Percentiles rank a stretch among this genome's conserved stretches.
These are phyloP conservation scores for Tulasnella sp. DNA, from an alignment of 768 basidiomycete genomes.

Conservation along the genomic window DNA sequence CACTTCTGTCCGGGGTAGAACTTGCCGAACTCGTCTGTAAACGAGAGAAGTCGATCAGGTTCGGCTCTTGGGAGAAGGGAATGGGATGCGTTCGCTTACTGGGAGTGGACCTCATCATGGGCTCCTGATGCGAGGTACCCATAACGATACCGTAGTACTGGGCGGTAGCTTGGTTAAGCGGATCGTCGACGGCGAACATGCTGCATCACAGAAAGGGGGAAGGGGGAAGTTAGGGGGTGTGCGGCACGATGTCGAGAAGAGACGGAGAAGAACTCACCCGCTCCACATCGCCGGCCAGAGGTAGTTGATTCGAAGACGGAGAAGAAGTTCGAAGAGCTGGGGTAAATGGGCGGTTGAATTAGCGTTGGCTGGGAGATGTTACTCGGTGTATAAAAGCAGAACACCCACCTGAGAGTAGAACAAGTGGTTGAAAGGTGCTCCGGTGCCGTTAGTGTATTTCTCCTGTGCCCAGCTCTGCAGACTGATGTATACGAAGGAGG, in stretches of 20 bases:
- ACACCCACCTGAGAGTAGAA: conserved; percentile 45
- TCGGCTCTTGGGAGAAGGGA: not conserved
- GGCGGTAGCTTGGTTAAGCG: conserved; percentile 45
- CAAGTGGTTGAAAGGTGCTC: conserved; percentile 50
- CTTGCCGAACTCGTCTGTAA: conserved; percentile 41
- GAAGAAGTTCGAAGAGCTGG: conserved; percentile 49
- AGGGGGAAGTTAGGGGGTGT: not conserved
- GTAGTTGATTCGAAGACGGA: conserved; percentile 57
- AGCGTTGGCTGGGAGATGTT: not conserved
- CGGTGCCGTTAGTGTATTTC: conserved; percentile 55
- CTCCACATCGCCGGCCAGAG: conserved; percentile 43
- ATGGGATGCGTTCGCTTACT: not conserved
- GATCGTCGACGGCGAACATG: conserved; percentile 48
- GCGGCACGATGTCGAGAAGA: not conserved
- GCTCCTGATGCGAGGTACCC: conserved; percentile 64
- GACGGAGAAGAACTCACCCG: conserved; percentile 10
- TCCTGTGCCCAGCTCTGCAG: conserved; percentile 60
- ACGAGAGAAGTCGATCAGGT: not conserved
- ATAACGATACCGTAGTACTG: conserved; percentile 57
- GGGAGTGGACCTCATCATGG: conserved; percentile 62
- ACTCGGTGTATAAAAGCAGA: not conserved
- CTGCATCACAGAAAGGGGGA: conserved; percentile 9
- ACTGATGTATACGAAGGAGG: not conserved
- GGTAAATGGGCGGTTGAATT: conserved; percentile 5
- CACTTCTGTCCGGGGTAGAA: conserved; percentile 43